These are phyloP conservation scores for Leptographium lundbergii DNA, from an alignment of 2,329 filamentous ascomycete genomes.

Conservation along the genomic window DNA sequence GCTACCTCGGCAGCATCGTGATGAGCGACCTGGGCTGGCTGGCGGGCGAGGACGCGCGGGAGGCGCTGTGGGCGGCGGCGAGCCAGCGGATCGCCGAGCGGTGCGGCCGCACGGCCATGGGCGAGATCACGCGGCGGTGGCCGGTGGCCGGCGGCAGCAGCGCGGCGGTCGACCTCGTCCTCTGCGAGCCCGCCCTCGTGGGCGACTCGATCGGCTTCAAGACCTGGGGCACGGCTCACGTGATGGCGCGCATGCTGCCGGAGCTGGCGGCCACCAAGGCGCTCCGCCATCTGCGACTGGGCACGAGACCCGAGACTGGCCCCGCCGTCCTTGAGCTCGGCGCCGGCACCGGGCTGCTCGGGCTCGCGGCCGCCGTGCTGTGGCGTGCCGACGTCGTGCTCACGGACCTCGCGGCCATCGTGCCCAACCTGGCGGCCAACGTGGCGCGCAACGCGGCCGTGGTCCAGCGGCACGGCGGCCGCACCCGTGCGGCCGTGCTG, in stretches of 20 bases:
- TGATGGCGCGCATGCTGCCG: constrained; percentile 62
- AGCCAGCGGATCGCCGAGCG: constrained; percentile 72
- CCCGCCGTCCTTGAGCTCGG: constrained; percentile 61
- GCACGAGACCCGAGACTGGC: constrained; percentile 13
- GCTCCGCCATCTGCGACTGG: neutral
- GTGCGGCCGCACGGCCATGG: constrained; percentile 58
- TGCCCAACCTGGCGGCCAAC: constrained; percentile 70
- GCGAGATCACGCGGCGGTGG: constrained; percentile 42
- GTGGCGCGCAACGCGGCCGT: constrained; percentile 47
- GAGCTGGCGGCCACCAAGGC: neutral
- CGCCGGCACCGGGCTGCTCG: constrained; percentile 82
- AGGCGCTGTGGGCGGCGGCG: constrained; percentile 64
- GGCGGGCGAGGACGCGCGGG: constrained; percentile 49
- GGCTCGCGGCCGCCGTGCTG: constrained; percentile 66
- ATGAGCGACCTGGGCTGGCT: constrained; percentile 58
- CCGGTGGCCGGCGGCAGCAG: constrained; percentile 23
- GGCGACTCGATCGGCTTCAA: constrained; percentile 84
- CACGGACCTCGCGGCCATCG: constrained; percentile 75
- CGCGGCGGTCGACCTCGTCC: constrained; percentile 43
- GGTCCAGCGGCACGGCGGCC: constrained; percentile 42
- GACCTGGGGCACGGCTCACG: constrained; percentile 87
- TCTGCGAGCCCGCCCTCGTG: constrained; percentile 79
- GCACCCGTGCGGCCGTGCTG: constrained; percentile 49
- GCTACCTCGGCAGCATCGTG: constrained; percentile 59
- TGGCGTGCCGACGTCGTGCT: constrained; percentile 56